phyloP scores from a whole-genome alignment of 352 stramenopile species.

The Elongisporangium undulatum region DNA sequence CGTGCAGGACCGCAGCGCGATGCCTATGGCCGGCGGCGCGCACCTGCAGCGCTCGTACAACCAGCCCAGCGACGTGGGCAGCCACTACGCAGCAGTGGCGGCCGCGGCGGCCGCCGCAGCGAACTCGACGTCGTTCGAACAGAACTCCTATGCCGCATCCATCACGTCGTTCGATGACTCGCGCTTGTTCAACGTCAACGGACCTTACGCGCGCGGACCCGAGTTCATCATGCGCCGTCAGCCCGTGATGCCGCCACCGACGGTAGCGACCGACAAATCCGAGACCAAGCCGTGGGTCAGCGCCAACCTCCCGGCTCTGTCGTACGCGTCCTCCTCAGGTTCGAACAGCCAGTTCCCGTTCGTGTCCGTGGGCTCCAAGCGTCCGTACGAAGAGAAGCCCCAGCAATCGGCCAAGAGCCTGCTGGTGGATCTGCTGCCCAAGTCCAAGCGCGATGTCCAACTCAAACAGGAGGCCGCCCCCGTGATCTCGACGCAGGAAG shows the following conservation, averaged over 20 bases:
- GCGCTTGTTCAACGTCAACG: background rate
- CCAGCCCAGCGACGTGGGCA: background rate
- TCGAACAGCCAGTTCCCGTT: slow-evolving; percentile 9
- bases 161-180: background rate
- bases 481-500: slow-evolving; percentile 22
- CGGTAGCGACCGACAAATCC: background rate
- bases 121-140: background rate
- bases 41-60: background rate
- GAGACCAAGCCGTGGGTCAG: background rate
- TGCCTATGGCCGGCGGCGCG: background rate
- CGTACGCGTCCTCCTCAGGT: slow-evolving; percentile 2
- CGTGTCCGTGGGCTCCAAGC: slow-evolving; percentile 4
- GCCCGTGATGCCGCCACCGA: background rate
- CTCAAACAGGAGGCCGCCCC: background rate
- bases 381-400: slow-evolving; percentile 4
- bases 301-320: background rate
- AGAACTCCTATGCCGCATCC: background rate
- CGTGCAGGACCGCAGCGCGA: background rate
- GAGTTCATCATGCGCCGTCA: background rate
- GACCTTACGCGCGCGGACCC: background rate
- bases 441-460: slow-evolving; percentile 6
- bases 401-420: slow-evolving; percentile 7
- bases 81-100: background rate
- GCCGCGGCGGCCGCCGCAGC: too few species aligned
- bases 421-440: slow-evolving; percentile 11